Conservation (phyloP, 2,329 filamentous ascomycete genomes). For the Epichloe coenophiala region DNA sequence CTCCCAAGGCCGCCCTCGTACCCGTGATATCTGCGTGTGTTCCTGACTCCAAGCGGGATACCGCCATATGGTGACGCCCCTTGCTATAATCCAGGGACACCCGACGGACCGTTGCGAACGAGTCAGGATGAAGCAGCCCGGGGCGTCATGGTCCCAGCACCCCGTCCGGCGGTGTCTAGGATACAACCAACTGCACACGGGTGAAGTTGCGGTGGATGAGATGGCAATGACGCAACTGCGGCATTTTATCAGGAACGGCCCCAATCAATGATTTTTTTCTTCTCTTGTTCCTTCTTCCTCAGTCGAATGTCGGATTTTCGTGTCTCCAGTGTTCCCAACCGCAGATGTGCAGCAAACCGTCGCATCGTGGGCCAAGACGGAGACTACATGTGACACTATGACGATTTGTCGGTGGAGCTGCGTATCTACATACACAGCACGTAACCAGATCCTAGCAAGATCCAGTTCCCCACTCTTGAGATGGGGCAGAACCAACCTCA, state of each 20-base stretch:
- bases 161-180: slow-evolving; percentile 2
- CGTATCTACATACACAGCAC: not conserved
- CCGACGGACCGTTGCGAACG: not conserved
- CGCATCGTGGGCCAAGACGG: slow-evolving; percentile 3
- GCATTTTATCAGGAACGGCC: slow-evolving; percentile 17
- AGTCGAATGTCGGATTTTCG: slow-evolving; percentile 7
- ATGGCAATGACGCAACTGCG: slow-evolving; percentile 16
- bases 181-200: slow-evolving; percentile 6
- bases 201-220: slow-evolving; percentile 13
- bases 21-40: not conserved
- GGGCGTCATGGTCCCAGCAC: not conserved
- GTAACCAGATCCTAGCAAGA: slow-evolving; percentile 5
- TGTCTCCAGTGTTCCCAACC: slow-evolving; percentile 11
- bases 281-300: slow-evolving; percentile 7
- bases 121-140: not conserved
- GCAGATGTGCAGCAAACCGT: not conserved
- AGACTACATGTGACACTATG: slow-evolving; percentile 2
- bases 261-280: not conserved
- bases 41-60: not conserved
- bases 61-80: slow-evolving; percentile 1
- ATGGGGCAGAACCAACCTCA: not conserved
- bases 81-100: not conserved
- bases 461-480: slow-evolving; percentile 7
- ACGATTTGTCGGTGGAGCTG: slow-evolving; percentile 6
- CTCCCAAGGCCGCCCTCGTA: not conserved